phyloP scores from a whole-genome alignment of 805 yeast genomes.

The Ogataea corticis region DNA sequence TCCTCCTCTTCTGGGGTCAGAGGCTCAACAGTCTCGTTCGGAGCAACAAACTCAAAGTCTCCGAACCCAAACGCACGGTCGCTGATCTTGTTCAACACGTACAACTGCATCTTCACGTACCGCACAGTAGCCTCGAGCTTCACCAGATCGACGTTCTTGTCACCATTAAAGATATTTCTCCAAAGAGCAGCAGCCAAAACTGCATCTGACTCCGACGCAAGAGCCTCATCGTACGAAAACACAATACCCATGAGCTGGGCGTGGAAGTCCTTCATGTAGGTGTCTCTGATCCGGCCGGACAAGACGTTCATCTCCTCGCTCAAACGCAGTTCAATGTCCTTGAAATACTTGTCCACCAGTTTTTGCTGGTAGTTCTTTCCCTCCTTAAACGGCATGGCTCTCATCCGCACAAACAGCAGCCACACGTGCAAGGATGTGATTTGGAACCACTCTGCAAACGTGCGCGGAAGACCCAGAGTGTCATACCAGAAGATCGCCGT shows the following conservation, averaged over 20 bases:
- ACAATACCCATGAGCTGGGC: conserved; percentile 87
- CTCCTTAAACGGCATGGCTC: conserved; percentile 90
- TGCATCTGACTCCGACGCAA: conserved; percentile 68
- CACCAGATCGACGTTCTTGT: conserved; percentile 74
- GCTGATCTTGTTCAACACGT: conserved; percentile 79
- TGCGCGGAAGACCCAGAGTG: conserved; percentile 75
- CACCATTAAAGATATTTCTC: conserved; percentile 91
- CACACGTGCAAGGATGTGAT: conserved; percentile 88
- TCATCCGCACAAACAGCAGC: conserved; percentile 92
- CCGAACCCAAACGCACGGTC: conserved; percentile 96
- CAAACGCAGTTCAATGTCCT: conserved; percentile 84
- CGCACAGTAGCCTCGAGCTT: conserved; percentile 88
- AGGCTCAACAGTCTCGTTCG: conserved; percentile 73
- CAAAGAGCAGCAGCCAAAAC: conserved; percentile 77
- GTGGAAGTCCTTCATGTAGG: conserved; percentile 86
- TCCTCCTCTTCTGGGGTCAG: conserved; percentile 65
- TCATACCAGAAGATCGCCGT: conserved; percentile 85
- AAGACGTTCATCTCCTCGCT: conserved; percentile 82
- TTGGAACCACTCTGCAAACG: conserved; percentile 97
- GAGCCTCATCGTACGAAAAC: conserved; percentile 90
- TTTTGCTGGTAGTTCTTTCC: conserved; percentile 91
- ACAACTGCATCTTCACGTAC: conserved; percentile 85
- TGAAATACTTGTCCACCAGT: conserved; percentile 82
- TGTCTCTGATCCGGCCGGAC: conserved; percentile 79
- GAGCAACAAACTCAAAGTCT: conserved; percentile 78